A percentile compares a stretch with the other conserved stretches of the same genome.
Conservation (phyloP, 257 asterid species). For the Marsdenia floribunda region DNA sequence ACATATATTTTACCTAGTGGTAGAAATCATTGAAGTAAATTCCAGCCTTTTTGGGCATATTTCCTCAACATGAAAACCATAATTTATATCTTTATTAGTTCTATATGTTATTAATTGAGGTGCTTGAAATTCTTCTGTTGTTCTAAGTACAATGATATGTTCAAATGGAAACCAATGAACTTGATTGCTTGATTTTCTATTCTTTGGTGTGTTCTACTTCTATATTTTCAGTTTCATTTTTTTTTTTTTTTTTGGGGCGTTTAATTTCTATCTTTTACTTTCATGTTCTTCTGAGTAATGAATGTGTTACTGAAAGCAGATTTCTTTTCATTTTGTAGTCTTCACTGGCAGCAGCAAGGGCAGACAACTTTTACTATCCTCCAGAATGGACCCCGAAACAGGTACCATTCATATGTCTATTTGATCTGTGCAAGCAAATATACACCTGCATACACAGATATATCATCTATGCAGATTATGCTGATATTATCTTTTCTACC, state of each 20-base stretch:
- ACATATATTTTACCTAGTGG: background rate
- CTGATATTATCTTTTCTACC: constrained; percentile 20
- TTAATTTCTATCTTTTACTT: background rate
- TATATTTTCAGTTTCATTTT: background rate
- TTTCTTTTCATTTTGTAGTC: constrained; percentile 63
- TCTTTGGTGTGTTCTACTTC: background rate
- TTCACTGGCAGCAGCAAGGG: constrained; percentile 96
- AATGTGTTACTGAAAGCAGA: constrained; percentile 14
- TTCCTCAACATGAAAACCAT: background rate
- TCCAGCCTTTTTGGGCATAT: background rate
- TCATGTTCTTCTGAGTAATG: background rate
- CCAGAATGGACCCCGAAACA: constrained; percentile 99
- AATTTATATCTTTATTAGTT: background rate
- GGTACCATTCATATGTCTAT: constrained; percentile 30
- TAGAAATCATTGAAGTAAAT: background rate
- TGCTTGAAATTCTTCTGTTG: background rate
- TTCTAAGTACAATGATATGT: background rate
- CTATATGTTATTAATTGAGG: background rate
- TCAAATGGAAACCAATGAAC: background rate
- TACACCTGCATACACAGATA: background rate
- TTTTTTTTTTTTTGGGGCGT: background rate
- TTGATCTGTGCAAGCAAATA: background rate
- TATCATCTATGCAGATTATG: background rate
- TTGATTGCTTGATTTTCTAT: background rate
- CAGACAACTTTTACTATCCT: constrained; percentile 94